phyloP scores from a whole-genome alignment of 805 yeast species.

The Kodamaea leandrae region DNA sequence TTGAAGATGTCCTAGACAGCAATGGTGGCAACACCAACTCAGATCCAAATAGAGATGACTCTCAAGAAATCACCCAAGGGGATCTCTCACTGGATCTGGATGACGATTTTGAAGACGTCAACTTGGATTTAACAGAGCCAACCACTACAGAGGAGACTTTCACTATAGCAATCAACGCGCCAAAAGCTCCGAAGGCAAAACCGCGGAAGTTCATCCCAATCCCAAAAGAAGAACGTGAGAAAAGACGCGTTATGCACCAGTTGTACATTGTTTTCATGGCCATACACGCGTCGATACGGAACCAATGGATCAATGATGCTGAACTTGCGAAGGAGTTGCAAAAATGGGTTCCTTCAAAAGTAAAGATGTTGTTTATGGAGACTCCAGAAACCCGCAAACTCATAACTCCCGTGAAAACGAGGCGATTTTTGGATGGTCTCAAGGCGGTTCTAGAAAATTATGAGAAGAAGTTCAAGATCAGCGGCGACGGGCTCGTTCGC shows the following conservation, averaged over 20 bases:
- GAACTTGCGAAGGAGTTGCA: conserved; percentile 40
- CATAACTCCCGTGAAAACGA: conserved; percentile 44
- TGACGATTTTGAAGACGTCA: conserved; percentile 8
- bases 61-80: too few relatives aligned
- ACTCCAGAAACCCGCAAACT: conserved; percentile 13
- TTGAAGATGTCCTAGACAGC: background rate
- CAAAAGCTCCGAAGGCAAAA: conserved; percentile 15
- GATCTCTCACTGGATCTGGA: too few relatives aligned
- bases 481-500: conserved; percentile 35
- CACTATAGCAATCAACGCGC: conserved; percentile 10
- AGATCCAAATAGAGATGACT: too few relatives aligned
- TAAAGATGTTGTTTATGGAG: conserved; percentile 43
- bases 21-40: too few relatives aligned
- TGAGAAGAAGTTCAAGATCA: conserved; percentile 51
- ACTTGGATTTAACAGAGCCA: conserved; percentile 1
- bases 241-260: conserved; percentile 57
- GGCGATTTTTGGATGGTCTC: conserved; percentile 76
- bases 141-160: conserved; percentile 1
- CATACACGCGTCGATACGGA: conserved; percentile 65
- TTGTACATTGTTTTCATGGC: conserved; percentile 56
- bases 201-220: conserved; percentile 36
- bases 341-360: conserved; percentile 43
- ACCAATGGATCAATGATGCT: conserved; percentile 66
- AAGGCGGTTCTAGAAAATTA: conserved; percentile 64
- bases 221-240: conserved; percentile 52